Conservation (phyloP, 257 asterid species). For the Jacaranda copaia region DNA sequence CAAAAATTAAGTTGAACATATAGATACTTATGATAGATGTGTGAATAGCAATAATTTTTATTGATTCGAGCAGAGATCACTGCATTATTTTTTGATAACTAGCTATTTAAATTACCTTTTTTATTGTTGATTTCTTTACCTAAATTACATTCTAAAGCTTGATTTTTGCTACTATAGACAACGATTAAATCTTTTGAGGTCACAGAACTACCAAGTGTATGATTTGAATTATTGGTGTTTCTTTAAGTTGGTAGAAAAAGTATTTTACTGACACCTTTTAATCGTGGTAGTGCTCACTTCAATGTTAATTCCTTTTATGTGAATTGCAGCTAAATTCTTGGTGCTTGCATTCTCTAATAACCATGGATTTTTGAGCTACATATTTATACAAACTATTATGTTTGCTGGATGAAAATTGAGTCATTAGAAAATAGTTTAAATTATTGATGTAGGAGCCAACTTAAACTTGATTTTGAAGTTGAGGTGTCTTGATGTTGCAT, state of each 20-base stretch:
- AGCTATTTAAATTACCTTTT: no score
- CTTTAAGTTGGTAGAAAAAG: constrained; percentile 28
- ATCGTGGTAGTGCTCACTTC: neutral
- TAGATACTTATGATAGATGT: constrained; percentile 9
- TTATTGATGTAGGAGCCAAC: neutral
- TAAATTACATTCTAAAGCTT: constrained; percentile 33
- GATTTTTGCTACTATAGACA: constrained; percentile 63
- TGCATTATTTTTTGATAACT: no score
- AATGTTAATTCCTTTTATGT: neutral
- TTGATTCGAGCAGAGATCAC: neutral
- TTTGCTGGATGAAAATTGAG: neutral
- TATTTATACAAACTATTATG: neutral
- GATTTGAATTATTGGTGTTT: constrained; percentile 29
- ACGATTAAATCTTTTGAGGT: constrained; percentile 94
- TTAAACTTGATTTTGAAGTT: no score
- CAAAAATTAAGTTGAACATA: neutral
- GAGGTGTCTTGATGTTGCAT: neutral
- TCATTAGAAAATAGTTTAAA: neutral
- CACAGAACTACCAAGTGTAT: constrained; percentile 92
- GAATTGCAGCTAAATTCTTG: neutral
- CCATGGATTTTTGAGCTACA: no score
- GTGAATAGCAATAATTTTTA: neutral
- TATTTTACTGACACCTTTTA: constrained; percentile 11
- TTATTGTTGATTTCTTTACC: constrained; percentile 15
- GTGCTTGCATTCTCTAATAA: no score